These are phyloP conservation scores for Coemansia brasiliensis DNA, from an alignment of 192 early-diverging fungal genomes.

Conservation along the genomic window DNA sequence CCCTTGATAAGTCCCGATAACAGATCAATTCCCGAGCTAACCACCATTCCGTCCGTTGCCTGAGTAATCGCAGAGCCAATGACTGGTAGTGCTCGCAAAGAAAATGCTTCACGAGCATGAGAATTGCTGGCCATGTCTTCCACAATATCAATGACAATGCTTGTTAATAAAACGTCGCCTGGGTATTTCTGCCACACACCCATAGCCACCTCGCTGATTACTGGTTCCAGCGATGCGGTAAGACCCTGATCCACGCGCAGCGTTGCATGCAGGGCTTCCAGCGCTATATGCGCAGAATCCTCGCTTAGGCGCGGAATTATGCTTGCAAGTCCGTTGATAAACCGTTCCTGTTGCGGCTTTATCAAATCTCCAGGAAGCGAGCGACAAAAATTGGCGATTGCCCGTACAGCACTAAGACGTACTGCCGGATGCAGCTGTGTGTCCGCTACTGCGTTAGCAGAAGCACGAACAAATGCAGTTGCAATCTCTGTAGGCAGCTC, in stretches of 20 bases:
- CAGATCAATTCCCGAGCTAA: constrained; percentile 66
- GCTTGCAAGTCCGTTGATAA: constrained; percentile 44
- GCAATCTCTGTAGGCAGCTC: constrained; percentile 68
- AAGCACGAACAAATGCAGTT: constrained; percentile 72
- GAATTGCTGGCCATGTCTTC: constrained; percentile 71
- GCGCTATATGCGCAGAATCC: constrained; percentile 53
- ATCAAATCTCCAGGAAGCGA: constrained; percentile 26
- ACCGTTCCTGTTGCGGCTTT: constrained; percentile 30
- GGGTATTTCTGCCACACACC: constrained; percentile 79
- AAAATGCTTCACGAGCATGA: constrained; percentile 64
- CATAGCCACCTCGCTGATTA: constrained; percentile 70
- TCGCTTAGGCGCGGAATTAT: constrained; percentile 48
- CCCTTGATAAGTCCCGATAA: constrained; percentile 70
- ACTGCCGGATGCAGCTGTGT: constrained; percentile 44
- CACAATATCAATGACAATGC: constrained; percentile 77
- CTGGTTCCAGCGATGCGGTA: constrained; percentile 71
- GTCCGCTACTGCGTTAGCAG: constrained; percentile 65
- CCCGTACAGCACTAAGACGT: constrained; percentile 51
- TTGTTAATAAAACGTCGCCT: constrained; percentile 73
- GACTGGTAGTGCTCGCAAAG: constrained; percentile 71
- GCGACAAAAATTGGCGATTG: constrained; percentile 50
- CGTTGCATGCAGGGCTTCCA: constrained; percentile 48
- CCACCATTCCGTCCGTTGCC: constrained; percentile 37
- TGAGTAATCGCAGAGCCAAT: constrained; percentile 60
- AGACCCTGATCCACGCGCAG: constrained; percentile 66